phyloP scores from a whole-genome alignment of 495 filamentous ascomycete species.

The Penicillium goetzii region DNA sequence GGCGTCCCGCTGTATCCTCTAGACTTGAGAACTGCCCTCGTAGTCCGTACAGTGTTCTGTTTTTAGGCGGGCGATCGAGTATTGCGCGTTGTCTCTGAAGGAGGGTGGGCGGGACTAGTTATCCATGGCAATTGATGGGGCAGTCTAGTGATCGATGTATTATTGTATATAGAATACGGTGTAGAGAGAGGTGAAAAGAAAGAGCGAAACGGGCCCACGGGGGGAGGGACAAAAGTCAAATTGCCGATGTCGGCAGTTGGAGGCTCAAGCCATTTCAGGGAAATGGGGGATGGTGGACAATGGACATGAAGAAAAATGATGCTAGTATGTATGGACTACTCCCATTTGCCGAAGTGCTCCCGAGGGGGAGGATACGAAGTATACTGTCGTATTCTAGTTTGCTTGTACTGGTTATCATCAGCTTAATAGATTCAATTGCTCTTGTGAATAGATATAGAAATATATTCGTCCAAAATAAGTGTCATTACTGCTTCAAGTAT shows the following conservation, averaged over 20 bases:
- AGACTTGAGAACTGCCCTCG: neutral
- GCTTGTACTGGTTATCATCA: neutral
- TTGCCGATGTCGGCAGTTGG: conserved; percentile 6
- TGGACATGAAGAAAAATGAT: neutral
- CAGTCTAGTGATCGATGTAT: neutral
- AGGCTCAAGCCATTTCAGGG: neutral
- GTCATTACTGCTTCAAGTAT: neutral
- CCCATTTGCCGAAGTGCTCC: conserved; percentile 3
- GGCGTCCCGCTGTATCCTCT: neutral
- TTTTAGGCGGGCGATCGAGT: neutral
- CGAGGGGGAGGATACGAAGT: neutral
- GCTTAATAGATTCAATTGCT: neutral
- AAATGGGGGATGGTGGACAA: neutral
- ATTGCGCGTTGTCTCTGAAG: neutral
- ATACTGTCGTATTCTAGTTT: neutral
- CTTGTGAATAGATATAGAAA: neutral
- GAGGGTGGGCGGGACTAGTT: neutral
- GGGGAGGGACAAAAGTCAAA: neutral
- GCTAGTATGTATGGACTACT: neutral
- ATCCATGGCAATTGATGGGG: neutral
- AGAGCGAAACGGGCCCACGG: neutral
- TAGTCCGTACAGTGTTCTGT: neutral
- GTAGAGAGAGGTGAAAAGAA: neutral
- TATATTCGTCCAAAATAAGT: neutral
- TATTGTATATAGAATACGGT: neutral